phyloP scores from a whole-genome alignment of 2,329 filamentous ascomycete genomes.

The Cladosporium sp. region DNA sequence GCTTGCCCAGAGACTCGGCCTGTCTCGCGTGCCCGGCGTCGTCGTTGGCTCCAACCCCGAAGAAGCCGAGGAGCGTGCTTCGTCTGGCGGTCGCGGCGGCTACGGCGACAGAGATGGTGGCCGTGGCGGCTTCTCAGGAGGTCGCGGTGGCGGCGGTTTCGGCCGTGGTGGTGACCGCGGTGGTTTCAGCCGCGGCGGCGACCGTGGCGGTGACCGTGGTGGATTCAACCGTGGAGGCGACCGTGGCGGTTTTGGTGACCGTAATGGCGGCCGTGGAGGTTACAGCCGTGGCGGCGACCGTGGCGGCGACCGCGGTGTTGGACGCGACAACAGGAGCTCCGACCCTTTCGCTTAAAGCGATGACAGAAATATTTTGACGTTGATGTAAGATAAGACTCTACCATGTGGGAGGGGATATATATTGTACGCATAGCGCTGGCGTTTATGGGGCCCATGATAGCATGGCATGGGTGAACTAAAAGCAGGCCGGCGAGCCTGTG shows the following conservation, averaged over 20 bases:
- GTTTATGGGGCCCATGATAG: slow-evolving; percentile 9
- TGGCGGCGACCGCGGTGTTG: slow-evolving; percentile 10
- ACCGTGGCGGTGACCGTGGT: background rate
- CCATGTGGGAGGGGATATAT: background rate
- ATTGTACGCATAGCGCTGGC: slow-evolving; percentile 18
- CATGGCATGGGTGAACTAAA: background rate
- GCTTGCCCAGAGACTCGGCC: slow-evolving; percentile 33
- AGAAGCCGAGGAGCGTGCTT: slow-evolving; percentile 14
- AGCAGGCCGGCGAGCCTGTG: slow-evolving; percentile 12
- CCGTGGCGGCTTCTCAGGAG: slow-evolving; percentile 20
- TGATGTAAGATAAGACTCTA: slow-evolving; percentile 6
- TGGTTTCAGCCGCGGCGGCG: slow-evolving; percentile 15
- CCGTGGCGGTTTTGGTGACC: slow-evolving; percentile 13
- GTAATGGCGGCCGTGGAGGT: slow-evolving; percentile 20
- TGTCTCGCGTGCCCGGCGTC: slow-evolving; percentile 33
- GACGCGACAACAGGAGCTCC: background rate
- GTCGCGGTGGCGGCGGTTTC: slow-evolving; percentile 14
- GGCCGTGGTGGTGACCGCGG: slow-evolving; percentile 20
- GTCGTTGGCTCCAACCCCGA: slow-evolving; percentile 27
- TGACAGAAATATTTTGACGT: background rate
- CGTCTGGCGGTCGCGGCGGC: slow-evolving; percentile 15
- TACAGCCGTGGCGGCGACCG: slow-evolving; percentile 10
- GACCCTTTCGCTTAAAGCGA: slow-evolving; percentile 15
- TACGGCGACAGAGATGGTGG: slow-evolving; percentile 20
- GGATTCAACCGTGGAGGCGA: background rate